phyloP scores from a whole-genome alignment of 805 yeast genomes.

The Starmera amethionina region DNA sequence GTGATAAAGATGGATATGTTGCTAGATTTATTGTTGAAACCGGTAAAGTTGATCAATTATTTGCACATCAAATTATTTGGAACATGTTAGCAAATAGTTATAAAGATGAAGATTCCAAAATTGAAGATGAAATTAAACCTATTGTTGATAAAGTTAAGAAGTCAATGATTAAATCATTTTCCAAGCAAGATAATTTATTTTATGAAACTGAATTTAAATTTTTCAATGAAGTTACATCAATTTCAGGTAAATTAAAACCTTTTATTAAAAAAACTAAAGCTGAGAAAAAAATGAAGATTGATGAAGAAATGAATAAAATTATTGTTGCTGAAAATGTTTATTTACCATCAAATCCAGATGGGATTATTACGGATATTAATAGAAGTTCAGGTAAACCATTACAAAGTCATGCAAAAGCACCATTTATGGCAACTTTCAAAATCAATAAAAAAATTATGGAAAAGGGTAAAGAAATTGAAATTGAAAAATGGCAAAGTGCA shows the following conservation, averaged over 20 bases:
- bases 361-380: constrained; percentile 84
- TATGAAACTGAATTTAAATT: constrained; percentile 81
- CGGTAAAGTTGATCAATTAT: constrained; percentile 79
- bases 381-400: constrained; percentile 88
- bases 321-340: constrained; percentile 75
- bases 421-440: constrained; percentile 92
- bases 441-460: constrained; percentile 50
- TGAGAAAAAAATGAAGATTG: constrained; percentile 92
- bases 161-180: constrained; percentile 53
- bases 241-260: constrained; percentile 92
- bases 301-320: constrained; percentile 84
- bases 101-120: constrained; percentile 77
- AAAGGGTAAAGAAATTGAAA: constrained; percentile 28
- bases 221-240: constrained; percentile 84
- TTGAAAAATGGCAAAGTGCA: constrained; percentile 85
- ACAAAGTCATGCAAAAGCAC: constrained; percentile 98
- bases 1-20: constrained; percentile 77
- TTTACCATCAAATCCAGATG: constrained; percentile 94
- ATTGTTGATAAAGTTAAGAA: constrained; percentile 62
- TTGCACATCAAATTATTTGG: constrained; percentile 98
- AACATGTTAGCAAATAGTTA: constrained; percentile 90
- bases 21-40: constrained; percentile 85
- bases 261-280: constrained; percentile 90
- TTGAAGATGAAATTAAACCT: constrained; percentile 80
- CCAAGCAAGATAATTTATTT: constrained; percentile 48